Percentiles rank a stretch among this genome's conserved stretches.
phyloP scores from a whole-genome alignment of 2,329 filamentous ascomycete species.

The Colletotrichum limetticola region DNA sequence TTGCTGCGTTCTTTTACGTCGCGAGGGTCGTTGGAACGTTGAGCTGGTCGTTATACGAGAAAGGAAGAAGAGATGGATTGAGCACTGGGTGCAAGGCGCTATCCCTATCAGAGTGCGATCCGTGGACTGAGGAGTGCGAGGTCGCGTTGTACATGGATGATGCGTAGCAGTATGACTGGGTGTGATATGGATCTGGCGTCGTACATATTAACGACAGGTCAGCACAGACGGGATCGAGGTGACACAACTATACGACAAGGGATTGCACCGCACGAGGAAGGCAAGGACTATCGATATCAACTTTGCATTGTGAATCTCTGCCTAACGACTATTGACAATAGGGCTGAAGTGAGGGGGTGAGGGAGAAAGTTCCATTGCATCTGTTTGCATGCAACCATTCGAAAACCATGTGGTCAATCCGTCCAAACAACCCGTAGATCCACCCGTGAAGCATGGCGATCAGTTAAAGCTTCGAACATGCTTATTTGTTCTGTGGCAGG shows the following conservation, averaged over 20 bases:
- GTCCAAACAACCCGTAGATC: background rate
- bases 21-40: background rate
- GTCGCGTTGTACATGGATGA: background rate
- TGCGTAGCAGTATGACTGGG: background rate
- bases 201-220: background rate
- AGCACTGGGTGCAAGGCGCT: no score
- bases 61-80: background rate
- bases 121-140: background rate
- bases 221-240: no score
- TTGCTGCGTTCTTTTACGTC: background rate
- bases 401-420: background rate
- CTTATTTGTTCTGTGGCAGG: slow-evolving; percentile 25
- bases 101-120: background rate
- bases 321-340: background rate
- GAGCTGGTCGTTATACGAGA: background rate
- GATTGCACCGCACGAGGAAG: background rate
- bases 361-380: background rate
- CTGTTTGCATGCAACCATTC: background rate
- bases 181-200: background rate
- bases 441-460: background rate
- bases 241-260: background rate
- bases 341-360: background rate
- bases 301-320: background rate
- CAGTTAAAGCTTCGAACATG: background rate
- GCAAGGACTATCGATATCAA: background rate